Evolutionary conservation across 148 eudicot species (phyloP).

Genomic region (Camellia lanceoleosa): DNA sequence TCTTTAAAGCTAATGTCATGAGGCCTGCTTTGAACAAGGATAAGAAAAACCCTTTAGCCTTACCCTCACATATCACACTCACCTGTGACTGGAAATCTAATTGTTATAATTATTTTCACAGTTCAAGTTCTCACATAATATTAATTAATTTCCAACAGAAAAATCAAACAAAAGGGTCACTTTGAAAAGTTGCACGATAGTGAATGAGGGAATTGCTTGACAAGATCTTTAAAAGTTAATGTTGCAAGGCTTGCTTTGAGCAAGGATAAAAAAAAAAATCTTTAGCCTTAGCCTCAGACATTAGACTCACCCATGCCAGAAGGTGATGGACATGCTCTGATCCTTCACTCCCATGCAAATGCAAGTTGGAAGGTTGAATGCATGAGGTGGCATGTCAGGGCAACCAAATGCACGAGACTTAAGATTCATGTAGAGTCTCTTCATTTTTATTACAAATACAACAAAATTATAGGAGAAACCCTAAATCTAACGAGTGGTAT

Average conservation of each 20-base stretch:
- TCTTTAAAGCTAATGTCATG: no score
- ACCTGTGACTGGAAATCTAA: no score
- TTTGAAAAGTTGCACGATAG: neutral
- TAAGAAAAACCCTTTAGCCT: no score
- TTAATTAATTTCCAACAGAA: no score
- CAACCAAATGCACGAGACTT: neutral
- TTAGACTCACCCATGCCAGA: neutral
- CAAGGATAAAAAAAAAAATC: neutral
- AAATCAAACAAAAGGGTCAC: no score
- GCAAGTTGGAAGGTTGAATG: neutral
- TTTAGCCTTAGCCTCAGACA: neutral
- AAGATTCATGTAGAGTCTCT: no score
- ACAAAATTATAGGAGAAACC: neutral
- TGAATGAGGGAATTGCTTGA: neutral
- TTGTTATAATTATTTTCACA: no score
- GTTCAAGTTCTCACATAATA: no score
- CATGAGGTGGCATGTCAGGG: neutral
- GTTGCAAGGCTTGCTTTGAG: neutral
- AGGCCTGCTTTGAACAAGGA: no score
- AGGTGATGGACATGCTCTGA: neutral
- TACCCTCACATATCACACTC: no score
- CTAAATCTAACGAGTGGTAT: no score
- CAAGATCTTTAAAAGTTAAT: neutral
- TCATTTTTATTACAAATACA: neutral
- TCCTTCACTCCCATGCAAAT: neutral